Conservation (phyloP, 176 grass and related monocot species). For the Aegilops bicornis region DNA sequence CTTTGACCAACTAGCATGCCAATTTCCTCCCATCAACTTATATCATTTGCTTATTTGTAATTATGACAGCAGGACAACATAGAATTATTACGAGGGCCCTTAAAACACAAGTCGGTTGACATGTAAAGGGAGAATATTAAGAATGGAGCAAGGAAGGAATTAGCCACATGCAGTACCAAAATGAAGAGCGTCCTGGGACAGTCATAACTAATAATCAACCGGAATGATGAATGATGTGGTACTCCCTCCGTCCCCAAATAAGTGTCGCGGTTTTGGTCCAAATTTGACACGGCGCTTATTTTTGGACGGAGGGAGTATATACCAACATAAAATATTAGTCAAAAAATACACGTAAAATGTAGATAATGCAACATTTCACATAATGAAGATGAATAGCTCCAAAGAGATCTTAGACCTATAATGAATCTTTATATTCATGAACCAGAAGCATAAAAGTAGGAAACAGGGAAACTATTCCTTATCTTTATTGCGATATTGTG, state of each 20-base stretch:
- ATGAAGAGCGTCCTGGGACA: slow-evolving; percentile 28
- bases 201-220: background rate
- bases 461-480: no score
- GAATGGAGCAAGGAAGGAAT: background rate
- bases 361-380: background rate
- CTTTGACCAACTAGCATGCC: slow-evolving; percentile 32
- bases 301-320: no score
- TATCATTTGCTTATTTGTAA: slow-evolving; percentile 32
- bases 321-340: background rate
- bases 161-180: slow-evolving; percentile 7
- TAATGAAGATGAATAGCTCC: background rate
- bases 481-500: no score
- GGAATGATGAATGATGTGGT: slow-evolving; percentile 8
- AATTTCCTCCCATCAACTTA: slow-evolving; percentile 24
- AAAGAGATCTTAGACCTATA: background rate
- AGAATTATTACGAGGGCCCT: slow-evolving; percentile 8
- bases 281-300: no score
- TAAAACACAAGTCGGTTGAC: slow-evolving; percentile 14
- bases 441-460: no score
- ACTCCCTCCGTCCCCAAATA: no score
- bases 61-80: slow-evolving; percentile 23
- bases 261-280: no score
- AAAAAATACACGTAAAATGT: background rate
- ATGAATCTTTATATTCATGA: background rate
- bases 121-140: slow-evolving; percentile 21